Evolutionary conservation across 805 yeast genomes (phyloP), one percentile per base, ranked within the genome.

Genomic region (Candida sphagnicola): DNA sequence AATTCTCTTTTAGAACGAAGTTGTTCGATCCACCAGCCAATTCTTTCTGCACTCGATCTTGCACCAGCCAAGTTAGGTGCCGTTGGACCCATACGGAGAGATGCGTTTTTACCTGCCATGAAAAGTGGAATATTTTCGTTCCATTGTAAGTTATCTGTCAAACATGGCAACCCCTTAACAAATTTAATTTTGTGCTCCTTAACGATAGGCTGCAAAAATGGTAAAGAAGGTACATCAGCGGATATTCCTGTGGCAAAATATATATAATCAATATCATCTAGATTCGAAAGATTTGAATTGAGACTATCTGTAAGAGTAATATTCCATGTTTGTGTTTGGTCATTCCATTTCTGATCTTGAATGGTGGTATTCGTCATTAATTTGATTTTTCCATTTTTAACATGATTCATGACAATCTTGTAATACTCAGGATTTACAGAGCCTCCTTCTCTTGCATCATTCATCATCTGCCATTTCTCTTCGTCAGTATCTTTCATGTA

Each of bases 11-110:
- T 31, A 13, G 45, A 36, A 34, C 42, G 43, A 19, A 47, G 28
- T 18, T 50, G 56, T 38, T 56, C 60, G 5, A 55, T 35, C 37
- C 47, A 56, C 71, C 71, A 63, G 3, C 74, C 74, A 21, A 69
- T 57, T 35, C 75, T 45, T 43, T 70, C 76, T 1, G 74, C 73
- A 3, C 73, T 72, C 10, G 61, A 43, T 26, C 76, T 45, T 1
- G 74, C 75, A 3, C 75, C 76, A 38, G 68, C 75, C 31, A 70
- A 49, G 39, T 71, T 71, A 2, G 75, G 75, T 15, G 71, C 59
- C 0, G 73, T 62, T 1, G 75, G 75, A 0, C 75, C 75, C 37
- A 66, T 59, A 32, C 61, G 49, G 15, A 70, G 46, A 32, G 65
- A 60, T 0, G 75, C 73, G 41, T 67, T 61, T 42, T 70, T 66